A percentile compares a stretch with the other conserved stretches of the same genome.
Evolutionary conservation across 257 asterid species (phyloP).

Genomic region (Avicennia marina): DNA sequence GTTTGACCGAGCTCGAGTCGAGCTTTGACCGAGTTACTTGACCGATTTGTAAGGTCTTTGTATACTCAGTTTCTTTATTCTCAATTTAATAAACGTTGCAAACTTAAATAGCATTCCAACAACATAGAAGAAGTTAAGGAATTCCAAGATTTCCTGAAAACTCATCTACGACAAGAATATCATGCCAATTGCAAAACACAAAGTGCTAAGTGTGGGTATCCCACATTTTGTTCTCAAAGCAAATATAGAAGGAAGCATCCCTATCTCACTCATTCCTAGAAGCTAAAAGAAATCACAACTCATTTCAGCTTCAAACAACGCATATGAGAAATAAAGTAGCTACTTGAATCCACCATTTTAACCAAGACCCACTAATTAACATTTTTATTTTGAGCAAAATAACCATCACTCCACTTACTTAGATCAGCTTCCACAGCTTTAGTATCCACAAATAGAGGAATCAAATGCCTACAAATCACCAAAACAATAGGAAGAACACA

Average conservation of each 20-base stretch:
- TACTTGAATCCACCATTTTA: conserved; percentile 92
- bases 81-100: conserved; percentile 74
- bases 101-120: conserved; percentile 86
- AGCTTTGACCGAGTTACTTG: no score
- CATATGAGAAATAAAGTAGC: conserved; percentile 86
- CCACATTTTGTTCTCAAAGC: conserved; percentile 78
- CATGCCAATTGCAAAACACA: conserved; percentile 82
- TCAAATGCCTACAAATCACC: conserved; percentile 61
- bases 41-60: conserved; percentile 83
- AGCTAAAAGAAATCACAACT: conserved; percentile 86
- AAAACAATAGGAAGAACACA: conserved; percentile 59
- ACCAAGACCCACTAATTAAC: conserved; percentile 85
- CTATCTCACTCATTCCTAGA: conserved; percentile 89
- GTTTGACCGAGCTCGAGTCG: no score
- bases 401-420: conserved; percentile 77
- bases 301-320: conserved; percentile 96
- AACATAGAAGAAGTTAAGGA: conserved; percentile 87
- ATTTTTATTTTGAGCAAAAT: conserved; percentile 73
- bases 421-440: conserved; percentile 67
- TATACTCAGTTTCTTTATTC: conserved; percentile 69
- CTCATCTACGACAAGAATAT: conserved; percentile 92
- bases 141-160: conserved; percentile 86
- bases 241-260: conserved; percentile 85
- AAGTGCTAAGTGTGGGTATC: conserved; percentile 85
- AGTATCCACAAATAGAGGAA: conserved; percentile 74